These are phyloP conservation scores for Aspergillus heteromorphus DNA, from an alignment of 495 filamentous ascomycete genomes.

Conservation along the genomic window DNA sequence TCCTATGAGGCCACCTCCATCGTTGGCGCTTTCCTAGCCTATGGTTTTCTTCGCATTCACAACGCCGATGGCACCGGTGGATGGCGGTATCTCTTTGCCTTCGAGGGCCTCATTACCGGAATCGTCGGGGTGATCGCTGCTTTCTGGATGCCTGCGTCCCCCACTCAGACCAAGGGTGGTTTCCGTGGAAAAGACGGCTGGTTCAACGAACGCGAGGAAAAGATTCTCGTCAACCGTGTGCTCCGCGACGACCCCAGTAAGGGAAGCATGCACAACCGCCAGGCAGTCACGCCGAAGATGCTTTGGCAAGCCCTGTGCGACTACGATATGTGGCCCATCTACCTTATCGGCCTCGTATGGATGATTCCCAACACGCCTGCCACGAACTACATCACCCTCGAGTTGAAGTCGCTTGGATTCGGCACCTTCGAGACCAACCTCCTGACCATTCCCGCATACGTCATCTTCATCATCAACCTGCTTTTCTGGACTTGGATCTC, in stretches of 20 bases:
- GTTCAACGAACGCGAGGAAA: conserved; percentile 63
- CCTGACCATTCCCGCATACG: conserved; percentile 58
- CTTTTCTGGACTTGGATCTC: conserved; percentile 49
- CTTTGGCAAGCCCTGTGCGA: conserved; percentile 58
- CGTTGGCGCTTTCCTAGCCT: conserved; percentile 63
- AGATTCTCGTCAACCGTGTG: conserved; percentile 69
- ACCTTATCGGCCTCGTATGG: conserved; percentile 55
- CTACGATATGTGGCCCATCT: conserved; percentile 70
- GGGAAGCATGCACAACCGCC: conserved; percentile 55
- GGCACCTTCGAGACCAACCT: conserved; percentile 64
- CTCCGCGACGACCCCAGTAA: conserved; percentile 70
- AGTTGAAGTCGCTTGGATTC: conserved; percentile 56
- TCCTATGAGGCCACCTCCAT: conserved; percentile 63
- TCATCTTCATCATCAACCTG: conserved; percentile 42
- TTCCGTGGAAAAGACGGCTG: conserved; percentile 69
- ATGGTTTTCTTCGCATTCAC: conserved; percentile 64
- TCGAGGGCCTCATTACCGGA: conserved; percentile 50
- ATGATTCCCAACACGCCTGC: conserved; percentile 50
- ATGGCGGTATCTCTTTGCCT: conserved; percentile 68
- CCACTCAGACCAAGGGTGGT: conserved; percentile 62
- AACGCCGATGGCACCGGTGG: conserved; percentile 53
- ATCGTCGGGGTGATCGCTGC: conserved; percentile 60
- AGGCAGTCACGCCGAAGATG: conserved; percentile 51
- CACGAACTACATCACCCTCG: conserved; percentile 57
- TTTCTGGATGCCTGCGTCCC: conserved; percentile 65